These are phyloP conservation scores for Calocera cornea DNA, from an alignment of 768 basidiomycete genomes.

Conservation along the genomic window DNA sequence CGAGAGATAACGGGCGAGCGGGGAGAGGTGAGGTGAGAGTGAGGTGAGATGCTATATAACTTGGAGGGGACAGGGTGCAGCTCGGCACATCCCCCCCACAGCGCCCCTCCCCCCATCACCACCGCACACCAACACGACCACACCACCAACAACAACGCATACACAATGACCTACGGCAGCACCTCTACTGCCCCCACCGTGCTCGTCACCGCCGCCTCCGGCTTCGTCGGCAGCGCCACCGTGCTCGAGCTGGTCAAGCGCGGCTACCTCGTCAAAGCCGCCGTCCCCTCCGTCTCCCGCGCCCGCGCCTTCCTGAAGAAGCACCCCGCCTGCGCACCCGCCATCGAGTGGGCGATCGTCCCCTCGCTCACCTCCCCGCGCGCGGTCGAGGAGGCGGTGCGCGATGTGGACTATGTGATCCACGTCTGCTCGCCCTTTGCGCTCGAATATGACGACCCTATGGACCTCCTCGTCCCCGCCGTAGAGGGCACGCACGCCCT, in stretches of 20 bases:
- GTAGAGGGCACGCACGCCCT: not conserved
- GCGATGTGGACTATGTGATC: not conserved
- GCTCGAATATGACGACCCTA: not conserved
- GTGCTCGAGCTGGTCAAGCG: not conserved
- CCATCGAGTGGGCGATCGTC: not conserved
- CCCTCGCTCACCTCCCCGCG: not conserved
- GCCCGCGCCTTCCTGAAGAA: not conserved
- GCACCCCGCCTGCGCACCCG: not conserved
- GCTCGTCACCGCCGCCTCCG: not conserved
- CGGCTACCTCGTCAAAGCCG: conserved; percentile 1
- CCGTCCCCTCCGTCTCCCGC: not conserved
- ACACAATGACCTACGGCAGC: not conserved
- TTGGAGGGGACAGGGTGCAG: too few species aligned
- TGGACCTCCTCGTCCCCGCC: conserved; percentile 1
- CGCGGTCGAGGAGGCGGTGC: not conserved
- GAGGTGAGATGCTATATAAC: too few species aligned
- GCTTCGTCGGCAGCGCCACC: not conserved
- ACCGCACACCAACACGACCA: not conserved
- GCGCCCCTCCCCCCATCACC: not conserved
- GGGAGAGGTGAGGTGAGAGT: too few species aligned
- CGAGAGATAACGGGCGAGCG: too few species aligned
- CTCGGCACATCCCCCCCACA: too few species aligned
- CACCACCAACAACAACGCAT: not conserved
- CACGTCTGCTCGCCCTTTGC: not conserved
- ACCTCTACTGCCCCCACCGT: not conserved